phyloP scores from a whole-genome alignment of 306 rosid genomes.

The Trifolium dubium region DNA sequence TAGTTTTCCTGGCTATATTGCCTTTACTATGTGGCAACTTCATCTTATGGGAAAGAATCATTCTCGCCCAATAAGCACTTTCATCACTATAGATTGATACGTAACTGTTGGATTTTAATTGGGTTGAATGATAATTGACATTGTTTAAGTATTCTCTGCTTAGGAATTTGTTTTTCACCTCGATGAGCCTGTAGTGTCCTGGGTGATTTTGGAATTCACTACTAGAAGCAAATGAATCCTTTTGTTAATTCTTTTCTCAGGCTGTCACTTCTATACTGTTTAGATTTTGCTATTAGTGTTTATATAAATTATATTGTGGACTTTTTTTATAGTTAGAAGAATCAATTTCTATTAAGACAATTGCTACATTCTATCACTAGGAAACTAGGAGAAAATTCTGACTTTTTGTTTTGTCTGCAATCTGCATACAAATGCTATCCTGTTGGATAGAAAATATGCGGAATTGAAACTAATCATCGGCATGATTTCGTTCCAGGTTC shows the following conservation, averaged over 20 bases:
- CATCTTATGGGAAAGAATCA: too few species aligned
- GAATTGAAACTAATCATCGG: constrained; percentile 25
- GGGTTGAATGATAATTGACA: too few species aligned
- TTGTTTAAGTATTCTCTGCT: background rate
- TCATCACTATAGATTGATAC: background rate
- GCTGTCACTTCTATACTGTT: background rate
- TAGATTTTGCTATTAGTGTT: background rate
- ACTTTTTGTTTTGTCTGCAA: background rate
- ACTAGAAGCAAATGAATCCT: background rate
- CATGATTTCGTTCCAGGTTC: constrained; percentile 52
- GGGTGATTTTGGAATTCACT: background rate
- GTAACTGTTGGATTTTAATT: background rate
- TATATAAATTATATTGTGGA: background rate
- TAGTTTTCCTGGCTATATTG: too few species aligned
- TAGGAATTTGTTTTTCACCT: background rate
- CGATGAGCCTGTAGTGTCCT: background rate
- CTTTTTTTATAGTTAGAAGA: background rate
- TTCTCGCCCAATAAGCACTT: too few species aligned
- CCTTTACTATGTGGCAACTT: too few species aligned
- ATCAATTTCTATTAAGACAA: background rate
- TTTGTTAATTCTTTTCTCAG: background rate
- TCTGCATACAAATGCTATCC: background rate
- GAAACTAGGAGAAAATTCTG: background rate
- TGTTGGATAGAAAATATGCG: background rate
- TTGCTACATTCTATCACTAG: background rate